Percentiles rank a stretch among this genome's conserved stretches.
These are phyloP conservation scores for Catenaria anguillulae DNA, from an alignment of 371 early-diverging fungal genomes.

Conservation along the genomic window DNA sequence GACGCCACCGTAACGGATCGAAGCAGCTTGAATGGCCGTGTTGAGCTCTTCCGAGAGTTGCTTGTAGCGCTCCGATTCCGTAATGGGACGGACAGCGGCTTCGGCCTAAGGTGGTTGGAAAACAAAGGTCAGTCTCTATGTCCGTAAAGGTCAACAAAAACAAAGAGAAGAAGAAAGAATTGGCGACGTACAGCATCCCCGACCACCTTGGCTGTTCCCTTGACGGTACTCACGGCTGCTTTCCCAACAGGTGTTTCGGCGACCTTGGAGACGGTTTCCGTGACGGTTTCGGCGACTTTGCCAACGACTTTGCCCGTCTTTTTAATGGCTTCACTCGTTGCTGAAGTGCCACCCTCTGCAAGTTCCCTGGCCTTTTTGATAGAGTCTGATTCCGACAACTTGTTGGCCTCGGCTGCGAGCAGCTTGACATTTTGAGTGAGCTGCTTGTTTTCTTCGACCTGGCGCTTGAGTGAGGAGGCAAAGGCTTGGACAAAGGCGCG, in stretches of 20 bases:
- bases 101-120: too few relatives aligned
- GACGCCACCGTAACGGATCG: constrained; percentile 61
- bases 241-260: background rate
- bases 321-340: constrained; percentile 31
- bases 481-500: constrained; percentile 33
- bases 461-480: constrained; percentile 68
- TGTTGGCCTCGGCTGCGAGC: constrained; percentile 62
- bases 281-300: constrained; percentile 62
- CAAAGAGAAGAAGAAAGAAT: background rate
- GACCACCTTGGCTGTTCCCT: constrained; percentile 55
- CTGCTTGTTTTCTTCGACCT: constrained; percentile 83
- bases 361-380: constrained; percentile 76
- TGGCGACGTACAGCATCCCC: constrained; percentile 50
- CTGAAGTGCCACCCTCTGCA: constrained; percentile 48
- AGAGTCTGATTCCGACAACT: constrained; percentile 71
- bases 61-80: constrained; percentile 52
- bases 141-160: too few relatives aligned
- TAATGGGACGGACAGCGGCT: constrained; percentile 17
- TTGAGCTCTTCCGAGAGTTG: constrained; percentile 72
- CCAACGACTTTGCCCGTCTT: constrained; percentile 49
- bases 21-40: constrained; percentile 59
- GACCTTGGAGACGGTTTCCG: constrained; percentile 45
- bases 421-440: constrained; percentile 74
- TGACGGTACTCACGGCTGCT: constrained; percentile 26
- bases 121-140: too few relatives aligned